Percentiles rank a stretch among this genome's conserved stretches.
These are phyloP conservation scores for Kandelia obovata DNA, from an alignment of 345 rosid genomes.

Conservation along the genomic window DNA sequence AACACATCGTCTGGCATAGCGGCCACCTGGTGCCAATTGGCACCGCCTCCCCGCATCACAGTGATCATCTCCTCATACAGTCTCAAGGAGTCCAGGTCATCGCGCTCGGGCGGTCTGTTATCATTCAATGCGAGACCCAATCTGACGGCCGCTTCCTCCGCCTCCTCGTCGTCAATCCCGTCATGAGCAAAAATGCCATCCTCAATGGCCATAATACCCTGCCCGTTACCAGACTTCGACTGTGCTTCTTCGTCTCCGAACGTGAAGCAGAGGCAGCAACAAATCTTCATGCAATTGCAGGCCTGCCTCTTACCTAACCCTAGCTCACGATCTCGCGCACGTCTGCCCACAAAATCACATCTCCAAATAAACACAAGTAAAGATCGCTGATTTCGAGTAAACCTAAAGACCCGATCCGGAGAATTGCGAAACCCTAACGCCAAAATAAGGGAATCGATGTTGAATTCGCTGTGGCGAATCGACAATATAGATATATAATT, in stretches of 20 bases:
- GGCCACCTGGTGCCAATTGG: conserved; percentile 15
- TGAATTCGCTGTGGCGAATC: too few species aligned
- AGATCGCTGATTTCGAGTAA: background rate
- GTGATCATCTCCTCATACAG: conserved; percentile 14
- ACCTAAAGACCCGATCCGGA: conserved; percentile 14
- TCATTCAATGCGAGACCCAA: conserved; percentile 13
- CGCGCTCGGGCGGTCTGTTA: background rate
- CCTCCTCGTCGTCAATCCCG: conserved; percentile 12
- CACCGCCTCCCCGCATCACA: conserved; percentile 22
- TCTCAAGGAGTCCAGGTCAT: conserved; percentile 13
- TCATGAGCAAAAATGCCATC: conserved; percentile 25
- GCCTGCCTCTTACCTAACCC: conserved; percentile 27
- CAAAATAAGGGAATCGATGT: background rate
- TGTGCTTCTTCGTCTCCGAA: conserved; percentile 38
- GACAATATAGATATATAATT: too few species aligned
- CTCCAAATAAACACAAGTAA: too few species aligned
- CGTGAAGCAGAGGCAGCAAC: conserved; percentile 75
- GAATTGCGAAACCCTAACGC: conserved; percentile 9
- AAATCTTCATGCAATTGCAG: conserved; percentile 69
- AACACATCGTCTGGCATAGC: conserved; percentile 13
- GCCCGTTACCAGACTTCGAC: conserved; percentile 18
- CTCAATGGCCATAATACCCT: conserved; percentile 18
- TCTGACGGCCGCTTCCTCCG: conserved; percentile 1
- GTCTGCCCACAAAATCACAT: background rate
- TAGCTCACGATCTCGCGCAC: conserved; percentile 58